Percentiles rank a stretch among this genome's conserved stretches.
Evolutionary conservation across 2,329 filamentous ascomycete genomes (phyloP).

Genomic region (Stachybotrys chlorohalonatus): DNA sequence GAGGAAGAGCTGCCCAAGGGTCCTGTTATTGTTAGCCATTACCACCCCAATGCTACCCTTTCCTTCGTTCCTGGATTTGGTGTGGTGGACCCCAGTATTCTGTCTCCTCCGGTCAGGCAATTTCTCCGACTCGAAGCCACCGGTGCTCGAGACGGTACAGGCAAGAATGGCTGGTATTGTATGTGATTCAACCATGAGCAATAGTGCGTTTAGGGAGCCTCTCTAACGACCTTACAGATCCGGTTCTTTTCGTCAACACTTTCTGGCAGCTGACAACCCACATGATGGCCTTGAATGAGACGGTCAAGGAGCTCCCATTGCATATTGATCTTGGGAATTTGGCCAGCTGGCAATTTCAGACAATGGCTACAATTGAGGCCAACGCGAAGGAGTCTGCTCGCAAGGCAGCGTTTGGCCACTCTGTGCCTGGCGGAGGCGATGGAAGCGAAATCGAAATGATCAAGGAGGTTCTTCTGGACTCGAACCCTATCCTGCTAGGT

Average conservation of each 20-base stretch:
- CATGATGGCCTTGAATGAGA: slow-evolving; percentile 88
- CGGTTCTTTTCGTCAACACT: slow-evolving; percentile 84
- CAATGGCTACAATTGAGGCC: slow-evolving; percentile 77
- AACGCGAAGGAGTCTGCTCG: slow-evolving; percentile 76
- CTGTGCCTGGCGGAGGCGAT: slow-evolving; percentile 70
- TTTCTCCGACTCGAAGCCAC: slow-evolving; percentile 73
- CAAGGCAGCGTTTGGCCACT: slow-evolving; percentile 65
- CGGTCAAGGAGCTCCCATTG: slow-evolving; percentile 71
- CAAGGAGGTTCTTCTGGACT: slow-evolving; percentile 91
- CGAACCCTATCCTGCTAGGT: slow-evolving; percentile 81
- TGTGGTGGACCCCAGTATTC: slow-evolving; percentile 47
- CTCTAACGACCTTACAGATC: slow-evolving; percentile 32
- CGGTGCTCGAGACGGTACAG: slow-evolving; percentile 72
- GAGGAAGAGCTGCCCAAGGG: slow-evolving; percentile 46
- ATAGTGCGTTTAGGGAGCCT: slow-evolving; percentile 2
- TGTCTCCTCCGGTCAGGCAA: slow-evolving; percentile 67
- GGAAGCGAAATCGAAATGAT: slow-evolving; percentile 94
- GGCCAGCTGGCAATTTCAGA: slow-evolving; percentile 80
- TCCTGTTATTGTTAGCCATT: slow-evolving; percentile 74
- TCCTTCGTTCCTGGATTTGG: slow-evolving; percentile 78
- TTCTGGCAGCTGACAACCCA: slow-evolving; percentile 94
- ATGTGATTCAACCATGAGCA: slow-evolving; percentile 13
- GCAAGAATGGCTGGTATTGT: slow-evolving; percentile 87
- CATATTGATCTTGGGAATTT: slow-evolving; percentile 78
- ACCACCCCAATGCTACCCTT: slow-evolving; percentile 89